Base-by-base conservation (phyloP, 2,329 filamentous ascomycete species). In the Hortaea sp. region DNA sequence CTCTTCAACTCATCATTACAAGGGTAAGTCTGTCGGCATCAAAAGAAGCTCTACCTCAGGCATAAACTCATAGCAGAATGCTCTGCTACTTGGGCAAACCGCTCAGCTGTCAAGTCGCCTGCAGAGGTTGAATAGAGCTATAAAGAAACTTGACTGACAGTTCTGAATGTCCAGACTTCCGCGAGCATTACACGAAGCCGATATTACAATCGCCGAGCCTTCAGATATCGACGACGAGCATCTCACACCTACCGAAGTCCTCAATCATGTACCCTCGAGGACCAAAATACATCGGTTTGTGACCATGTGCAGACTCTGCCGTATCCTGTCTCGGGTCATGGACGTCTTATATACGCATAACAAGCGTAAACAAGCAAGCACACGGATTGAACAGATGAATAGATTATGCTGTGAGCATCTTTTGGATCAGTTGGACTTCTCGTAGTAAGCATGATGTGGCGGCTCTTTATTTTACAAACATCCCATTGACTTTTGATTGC, bases 271-370 rank as follows among this genome's bases (percentile, higher is more conserved):
- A 1, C 37, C 46, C 3, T 44, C 37, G 12, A 20, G 39, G 13
- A 49, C 39, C 6, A 49, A 43, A 20, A 49, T 49, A 13, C 47
- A 49, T 37, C 47, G 47, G 10, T 49, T 49, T 27, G 37, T 49
- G 7, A 42, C 44, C 7, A 39, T 46, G 9, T 49, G 47, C 28
- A 31, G 47, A 7, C 47, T 49, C 9, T 28, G 29, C 7, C 37
- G 47, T 6, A 49, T 49, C 12, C 40, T 49, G n/a, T 46, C 44
- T 12, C 27, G 47, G n/a, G 30, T 29, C 11, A 38, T 49, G 11
- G 47, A 49, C 41, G 47, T 49, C 20, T 29, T 49, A 9, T 49
- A 49, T 31, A 46, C 47, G n/a, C 34, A 45, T 32, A 40, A 41
- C 12, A 42, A 40, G 34, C 29, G 47, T n/a, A 49, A 49, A 27